These are phyloP conservation scores for Fusarium sp. DNA, from an alignment of 2,329 filamentous ascomycete species.

Conservation along the genomic window DNA sequence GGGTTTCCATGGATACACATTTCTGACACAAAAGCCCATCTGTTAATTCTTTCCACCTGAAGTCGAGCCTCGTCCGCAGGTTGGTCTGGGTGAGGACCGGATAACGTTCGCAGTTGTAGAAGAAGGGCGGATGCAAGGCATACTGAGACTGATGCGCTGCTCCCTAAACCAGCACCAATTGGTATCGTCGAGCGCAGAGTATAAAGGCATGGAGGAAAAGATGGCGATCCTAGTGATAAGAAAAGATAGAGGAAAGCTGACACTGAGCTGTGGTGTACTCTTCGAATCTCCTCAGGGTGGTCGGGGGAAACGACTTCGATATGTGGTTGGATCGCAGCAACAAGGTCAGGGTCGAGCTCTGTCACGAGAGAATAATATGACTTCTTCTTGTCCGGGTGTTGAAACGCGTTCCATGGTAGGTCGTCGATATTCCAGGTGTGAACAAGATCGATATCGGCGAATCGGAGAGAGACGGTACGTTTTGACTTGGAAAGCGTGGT, in stretches of 20 bases:
- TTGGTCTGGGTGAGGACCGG: conserved; percentile 92
- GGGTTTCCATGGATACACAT: conserved; percentile 98
- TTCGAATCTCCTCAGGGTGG: conserved; percentile 77
- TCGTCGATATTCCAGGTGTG: conserved; percentile 96
- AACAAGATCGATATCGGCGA: conserved; percentile 88
- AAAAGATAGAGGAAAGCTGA: conserved; percentile 93
- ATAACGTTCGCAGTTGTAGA: conserved; percentile 87
- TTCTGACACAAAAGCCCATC: conserved; percentile 97
- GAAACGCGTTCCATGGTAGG: conserved; percentile 87
- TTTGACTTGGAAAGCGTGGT: conserved; percentile 93
- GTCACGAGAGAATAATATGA: conserved; percentile 93
- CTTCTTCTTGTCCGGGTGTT: conserved; percentile 87
- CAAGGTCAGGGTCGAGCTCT: conserved; percentile 82
- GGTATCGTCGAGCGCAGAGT: conserved; percentile 94
- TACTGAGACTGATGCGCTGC: conserved; percentile 93
- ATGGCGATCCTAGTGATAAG: conserved; percentile 83
- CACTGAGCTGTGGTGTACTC: conserved; percentile 86
- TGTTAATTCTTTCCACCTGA: conserved; percentile 95
- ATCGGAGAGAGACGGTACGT: conserved; percentile 86
- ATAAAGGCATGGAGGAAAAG: conserved; percentile 86
- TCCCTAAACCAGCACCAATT: conserved; percentile 90
- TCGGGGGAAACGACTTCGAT: conserved; percentile 76
- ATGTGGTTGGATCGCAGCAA: conserved; percentile 84
- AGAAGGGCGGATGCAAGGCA: conserved; percentile 88
- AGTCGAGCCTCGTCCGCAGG: conserved; percentile 86